Percentiles rank a stretch among this genome's conserved stretches.
phyloP scores from a whole-genome alignment of 371 early-diverging fungal species.

The Dichotomocladium elegans region DNA sequence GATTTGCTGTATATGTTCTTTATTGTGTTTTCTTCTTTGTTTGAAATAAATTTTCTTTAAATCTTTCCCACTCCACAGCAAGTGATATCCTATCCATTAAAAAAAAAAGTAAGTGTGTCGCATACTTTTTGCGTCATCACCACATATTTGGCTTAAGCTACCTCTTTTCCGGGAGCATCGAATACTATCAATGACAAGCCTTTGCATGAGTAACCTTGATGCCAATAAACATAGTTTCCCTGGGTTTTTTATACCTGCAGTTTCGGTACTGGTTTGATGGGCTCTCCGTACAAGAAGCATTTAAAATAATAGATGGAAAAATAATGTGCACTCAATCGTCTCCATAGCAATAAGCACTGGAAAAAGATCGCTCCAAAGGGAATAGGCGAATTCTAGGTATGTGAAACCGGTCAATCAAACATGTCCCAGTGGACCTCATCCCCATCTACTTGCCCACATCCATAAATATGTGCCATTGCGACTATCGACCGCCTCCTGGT shows the following conservation, averaged over 20 bases:
- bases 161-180: constrained; percentile 61
- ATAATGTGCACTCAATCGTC: constrained; percentile 55
- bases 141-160: constrained; percentile 15
- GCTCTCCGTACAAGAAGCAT: constrained; percentile 57
- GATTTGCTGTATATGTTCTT: background rate
- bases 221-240: background rate
- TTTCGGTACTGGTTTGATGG: constrained; percentile 57
- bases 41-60: background rate
- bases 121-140: background rate
- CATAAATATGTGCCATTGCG: constrained; percentile 26
- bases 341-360: constrained; percentile 61
- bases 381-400: constrained; percentile 50
- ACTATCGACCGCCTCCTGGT: constrained; percentile 1
- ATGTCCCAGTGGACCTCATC: background rate
- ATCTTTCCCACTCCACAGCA: background rate
- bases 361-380: constrained; percentile 58
- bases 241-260: constrained; percentile 35
- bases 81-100: background rate
- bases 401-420: constrained; percentile 1
- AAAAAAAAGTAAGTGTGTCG: background rate
- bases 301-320: constrained; percentile 53
- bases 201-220: background rate
- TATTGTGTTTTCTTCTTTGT: background rate
- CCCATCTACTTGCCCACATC: constrained; percentile 24
- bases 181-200: constrained; percentile 28